Evolutionary conservation across 495 filamentous ascomycete species (phyloP).

Genomic region (Penicillium goetzii): DNA sequence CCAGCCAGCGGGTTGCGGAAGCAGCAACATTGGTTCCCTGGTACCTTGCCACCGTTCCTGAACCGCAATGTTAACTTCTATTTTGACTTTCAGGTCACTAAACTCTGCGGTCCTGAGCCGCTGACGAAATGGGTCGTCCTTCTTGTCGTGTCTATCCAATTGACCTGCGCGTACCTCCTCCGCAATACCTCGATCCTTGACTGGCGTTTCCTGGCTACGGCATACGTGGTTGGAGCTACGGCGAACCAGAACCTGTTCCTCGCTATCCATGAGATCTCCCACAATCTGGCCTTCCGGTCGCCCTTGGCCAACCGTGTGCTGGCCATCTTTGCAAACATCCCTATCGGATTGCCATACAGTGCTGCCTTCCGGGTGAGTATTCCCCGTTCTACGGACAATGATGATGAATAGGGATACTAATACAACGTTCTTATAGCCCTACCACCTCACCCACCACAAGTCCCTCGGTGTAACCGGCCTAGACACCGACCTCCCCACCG

Average conservation of each 20-base stretch:
- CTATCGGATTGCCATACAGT: constrained; percentile 94
- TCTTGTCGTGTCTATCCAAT: constrained; percentile 80
- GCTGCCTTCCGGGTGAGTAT: constrained; percentile 84
- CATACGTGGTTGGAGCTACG: constrained; percentile 93
- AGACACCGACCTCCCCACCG: constrained; percentile 94
- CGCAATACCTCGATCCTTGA: constrained; percentile 80
- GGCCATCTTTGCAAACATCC: constrained; percentile 92
- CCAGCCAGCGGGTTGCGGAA: constrained; percentile 9
- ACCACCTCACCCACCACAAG: constrained; percentile 99
- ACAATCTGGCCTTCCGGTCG: constrained; percentile 92
- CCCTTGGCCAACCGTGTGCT: constrained; percentile 82
- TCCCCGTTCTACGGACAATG: neutral
- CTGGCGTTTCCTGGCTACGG: constrained; percentile 78
- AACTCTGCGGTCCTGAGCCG: constrained; percentile 96
- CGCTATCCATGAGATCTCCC: constrained; percentile 98
- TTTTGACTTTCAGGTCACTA: constrained; percentile 69
- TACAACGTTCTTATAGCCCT: constrained; percentile 61
- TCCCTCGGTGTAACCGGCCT: constrained; percentile 95
- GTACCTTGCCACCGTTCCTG: constrained; percentile 7
- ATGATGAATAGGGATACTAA: constrained; percentile 5
- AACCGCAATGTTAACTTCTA: constrained; percentile 17
- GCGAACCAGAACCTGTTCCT: constrained; percentile 99
- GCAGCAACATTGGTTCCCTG: constrained; percentile 1
- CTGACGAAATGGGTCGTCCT: constrained; percentile 93
- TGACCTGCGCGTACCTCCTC: constrained; percentile 78